These are phyloP conservation scores for Ustilago curta DNA, from an alignment of 1,284 basidiomycete genomes.

Conservation along the genomic window DNA sequence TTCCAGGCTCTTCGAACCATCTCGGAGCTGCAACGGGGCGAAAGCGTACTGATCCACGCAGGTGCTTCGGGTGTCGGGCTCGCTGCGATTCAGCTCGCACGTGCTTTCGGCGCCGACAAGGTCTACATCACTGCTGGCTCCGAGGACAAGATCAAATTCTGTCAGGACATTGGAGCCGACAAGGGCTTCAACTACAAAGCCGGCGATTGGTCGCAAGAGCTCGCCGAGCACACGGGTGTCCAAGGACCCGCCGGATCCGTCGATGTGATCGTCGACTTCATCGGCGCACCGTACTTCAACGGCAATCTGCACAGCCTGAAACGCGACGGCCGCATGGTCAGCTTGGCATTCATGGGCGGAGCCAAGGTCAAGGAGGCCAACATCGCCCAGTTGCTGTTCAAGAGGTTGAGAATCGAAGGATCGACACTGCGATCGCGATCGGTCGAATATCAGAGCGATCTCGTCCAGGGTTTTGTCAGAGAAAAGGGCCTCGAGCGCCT, in stretches of 20 bases:
- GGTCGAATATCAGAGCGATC: constrained; percentile 81
- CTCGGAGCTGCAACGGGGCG: constrained; percentile 73
- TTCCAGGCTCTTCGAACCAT: constrained; percentile 62
- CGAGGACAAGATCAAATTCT: constrained; percentile 83
- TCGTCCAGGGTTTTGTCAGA: constrained; percentile 77
- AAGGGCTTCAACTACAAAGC: constrained; percentile 87
- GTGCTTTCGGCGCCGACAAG: constrained; percentile 75
- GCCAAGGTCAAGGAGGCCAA: constrained; percentile 76
- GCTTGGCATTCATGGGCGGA: constrained; percentile 80
- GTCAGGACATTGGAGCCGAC: constrained; percentile 76
- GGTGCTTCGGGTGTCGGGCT: constrained; percentile 80
- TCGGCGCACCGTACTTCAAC: constrained; percentile 84
- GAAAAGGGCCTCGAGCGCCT: constrained; percentile 46
- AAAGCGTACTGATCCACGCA: constrained; percentile 87
- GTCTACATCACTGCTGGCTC: constrained; percentile 80
- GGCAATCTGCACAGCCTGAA: constrained; percentile 83
- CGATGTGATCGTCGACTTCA: constrained; percentile 88
- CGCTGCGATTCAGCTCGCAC: constrained; percentile 89
- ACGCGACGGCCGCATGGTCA: constrained; percentile 81
- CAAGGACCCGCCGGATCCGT: constrained; percentile 71
- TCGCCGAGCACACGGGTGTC: constrained; percentile 65
- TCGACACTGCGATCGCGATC: constrained; percentile 85
- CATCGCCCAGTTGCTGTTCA: constrained; percentile 80
- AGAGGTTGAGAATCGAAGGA: constrained; percentile 89
- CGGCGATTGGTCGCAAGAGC: constrained; percentile 79